Base-by-base conservation (phyloP, 805 yeast genomes). In the Lipomyces oligophaga region DNA sequence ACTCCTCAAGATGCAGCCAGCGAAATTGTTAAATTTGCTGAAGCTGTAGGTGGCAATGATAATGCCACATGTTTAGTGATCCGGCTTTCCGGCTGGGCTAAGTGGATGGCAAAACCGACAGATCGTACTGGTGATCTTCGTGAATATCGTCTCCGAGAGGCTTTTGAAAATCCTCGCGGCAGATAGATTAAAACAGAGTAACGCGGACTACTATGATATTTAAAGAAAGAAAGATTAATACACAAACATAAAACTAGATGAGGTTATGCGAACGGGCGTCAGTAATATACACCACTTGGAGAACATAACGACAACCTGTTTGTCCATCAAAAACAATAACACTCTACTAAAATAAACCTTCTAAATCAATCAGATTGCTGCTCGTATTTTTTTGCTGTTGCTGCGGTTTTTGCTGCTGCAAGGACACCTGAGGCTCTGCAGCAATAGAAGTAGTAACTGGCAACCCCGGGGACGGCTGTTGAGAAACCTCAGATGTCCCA, bases 41-140 rank as follows among this genome's bases (percentile, higher is more conserved):
- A 83, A 62, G 85, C 85, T 34, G 76, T 89, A 6, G 95, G 95
- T 11, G 93, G 95, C 2, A 88, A 85, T 59, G 98, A 93, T 64
- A 93, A 93, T 66, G 95, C 97, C n/a, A 87, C 97, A 2, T 87
- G 96, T 63, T 60, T 83, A 52, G 85, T 93, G 3, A 66, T 90
- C 8, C 71, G 94, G 49, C 69, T 93, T 45, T 74, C 76, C 28
- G 96, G 96, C 7, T 93, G 98, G 98, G 96, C 96, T 4, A 76
- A 79, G 45, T 93, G 98, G 97, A 34, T 40, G 43, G 90, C 93
- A 5, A 47, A 57, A 27, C 67, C 76, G 45, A 60, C 72, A 3
- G 97, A 90, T 67, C 69, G 95, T 38, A 87, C 97, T 0, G 97
- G 96, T 0, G 76, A 74, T 36, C 64, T 78, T 45, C 73, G 98